Conservation (phyloP, 768 basidiomycete species). For the Holtermanniella nyarrowii region DNA sequence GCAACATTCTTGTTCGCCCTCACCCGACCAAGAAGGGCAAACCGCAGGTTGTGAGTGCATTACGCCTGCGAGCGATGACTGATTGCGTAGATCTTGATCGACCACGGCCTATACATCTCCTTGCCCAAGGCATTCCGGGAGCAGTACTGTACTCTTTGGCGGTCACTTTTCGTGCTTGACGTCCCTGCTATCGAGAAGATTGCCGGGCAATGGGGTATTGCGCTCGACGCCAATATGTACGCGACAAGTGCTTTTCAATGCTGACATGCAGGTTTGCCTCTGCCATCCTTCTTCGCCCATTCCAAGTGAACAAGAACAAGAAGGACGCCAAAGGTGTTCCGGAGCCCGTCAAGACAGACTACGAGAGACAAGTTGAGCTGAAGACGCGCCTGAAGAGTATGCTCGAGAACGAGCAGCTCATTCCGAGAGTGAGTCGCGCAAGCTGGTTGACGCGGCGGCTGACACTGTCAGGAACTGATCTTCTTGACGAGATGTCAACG, state of each 20-base stretch:
- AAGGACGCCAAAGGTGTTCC: conserved; percentile 12
- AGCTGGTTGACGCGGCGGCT: conserved; percentile 51
- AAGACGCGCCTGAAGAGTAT: conserved; percentile 40
- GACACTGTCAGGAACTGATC: conserved; percentile 27
- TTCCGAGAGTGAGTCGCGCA: conserved; percentile 46
- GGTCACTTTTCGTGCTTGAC: conserved; percentile 41
- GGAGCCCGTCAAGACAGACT: conserved; percentile 28
- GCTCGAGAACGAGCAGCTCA: conserved; percentile 42
- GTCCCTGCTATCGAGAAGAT: conserved; percentile 38
- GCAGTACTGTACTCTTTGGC: conserved; percentile 71
- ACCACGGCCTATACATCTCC: conserved; percentile 81
- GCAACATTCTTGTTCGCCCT: conserved; percentile 54
- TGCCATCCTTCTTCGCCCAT: conserved; percentile 41
- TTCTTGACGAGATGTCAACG: conserved; percentile 41
- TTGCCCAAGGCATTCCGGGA: conserved; percentile 57
- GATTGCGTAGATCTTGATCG: conserved; percentile 61
- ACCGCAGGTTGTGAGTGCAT: conserved; percentile 41
- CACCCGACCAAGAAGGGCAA: conserved; percentile 49
- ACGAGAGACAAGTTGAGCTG: conserved; percentile 41
- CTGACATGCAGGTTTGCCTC: conserved; percentile 34
- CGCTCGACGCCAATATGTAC: conserved; percentile 39
- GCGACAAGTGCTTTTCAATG: not conserved
- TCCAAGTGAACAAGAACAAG: conserved; percentile 28
- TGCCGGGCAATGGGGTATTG: conserved; percentile 40
- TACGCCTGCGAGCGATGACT: conserved; percentile 32